phyloP scores from a whole-genome alignment of 805 yeast species.

The Candida sithepensis region DNA sequence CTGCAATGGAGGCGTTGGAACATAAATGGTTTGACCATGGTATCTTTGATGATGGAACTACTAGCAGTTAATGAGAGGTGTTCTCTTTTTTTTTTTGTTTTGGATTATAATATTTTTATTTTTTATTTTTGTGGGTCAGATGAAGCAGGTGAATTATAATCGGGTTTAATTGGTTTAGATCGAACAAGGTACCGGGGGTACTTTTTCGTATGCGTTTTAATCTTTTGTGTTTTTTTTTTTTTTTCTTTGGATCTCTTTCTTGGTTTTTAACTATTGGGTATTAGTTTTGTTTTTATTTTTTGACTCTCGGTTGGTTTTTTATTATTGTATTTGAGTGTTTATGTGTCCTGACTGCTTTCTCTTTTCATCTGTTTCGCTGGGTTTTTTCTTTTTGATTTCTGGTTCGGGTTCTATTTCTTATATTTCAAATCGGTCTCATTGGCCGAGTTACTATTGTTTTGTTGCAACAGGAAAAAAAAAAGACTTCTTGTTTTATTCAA shows the following conservation, averaged over 20 bases:
- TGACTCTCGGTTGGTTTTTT: constrained; percentile 2
- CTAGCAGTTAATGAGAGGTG: neutral
- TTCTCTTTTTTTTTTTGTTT: neutral
- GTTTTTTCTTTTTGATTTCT: neutral
- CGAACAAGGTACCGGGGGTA: neutral
- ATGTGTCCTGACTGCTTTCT: neutral
- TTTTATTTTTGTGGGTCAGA: neutral
- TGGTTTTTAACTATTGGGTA: neutral
- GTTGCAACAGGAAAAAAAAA: too few relatives aligned
- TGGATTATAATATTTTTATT: neutral
- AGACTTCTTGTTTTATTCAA: too few relatives aligned
- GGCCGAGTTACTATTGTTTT: too few relatives aligned
- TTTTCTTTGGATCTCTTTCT: neutral
- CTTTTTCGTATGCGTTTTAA: neutral
- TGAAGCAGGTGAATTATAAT: too few relatives aligned
- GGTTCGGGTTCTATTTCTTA: neutral
- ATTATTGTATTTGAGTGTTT: neutral
- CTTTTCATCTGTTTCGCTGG: neutral
- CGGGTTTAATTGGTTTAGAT: neutral
- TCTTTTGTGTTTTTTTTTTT: too few relatives aligned
- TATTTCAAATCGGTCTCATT: too few relatives aligned
- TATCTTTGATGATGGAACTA: constrained; percentile 51
- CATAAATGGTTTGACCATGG: constrained; percentile 77
- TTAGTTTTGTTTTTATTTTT: neutral
- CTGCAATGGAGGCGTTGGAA: constrained; percentile 51